phyloP scores from a whole-genome alignment of 768 basidiomycete genomes.

The Serendipita sp. region DNA sequence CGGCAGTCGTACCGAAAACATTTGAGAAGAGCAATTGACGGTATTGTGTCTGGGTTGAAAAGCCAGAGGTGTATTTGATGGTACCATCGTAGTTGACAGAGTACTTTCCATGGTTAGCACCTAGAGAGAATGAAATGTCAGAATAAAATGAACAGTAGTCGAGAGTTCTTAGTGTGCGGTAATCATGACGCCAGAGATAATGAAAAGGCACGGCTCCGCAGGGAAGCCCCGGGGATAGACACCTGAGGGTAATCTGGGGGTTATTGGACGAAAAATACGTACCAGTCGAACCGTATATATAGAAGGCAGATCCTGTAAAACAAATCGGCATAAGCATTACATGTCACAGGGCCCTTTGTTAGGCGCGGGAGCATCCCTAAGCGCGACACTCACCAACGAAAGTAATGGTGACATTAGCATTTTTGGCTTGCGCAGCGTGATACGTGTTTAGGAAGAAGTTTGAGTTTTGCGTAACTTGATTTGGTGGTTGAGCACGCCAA shows the following conservation, averaged over 20 bases:
- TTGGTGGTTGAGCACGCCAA: neutral
- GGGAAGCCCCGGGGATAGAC: too few species aligned
- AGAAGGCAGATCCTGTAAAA: neutral
- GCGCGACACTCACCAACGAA: neutral
- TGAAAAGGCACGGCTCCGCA: too few species aligned
- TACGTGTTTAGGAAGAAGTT: constrained; percentile 1
- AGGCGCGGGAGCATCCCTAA: neutral
- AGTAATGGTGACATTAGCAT: neutral
- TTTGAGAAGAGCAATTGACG: neutral
- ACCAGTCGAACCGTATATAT: neutral
- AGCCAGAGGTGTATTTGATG: constrained; percentile 2
- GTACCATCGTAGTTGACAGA: neutral
- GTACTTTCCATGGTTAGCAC: neutral
- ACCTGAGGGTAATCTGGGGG: too few species aligned
- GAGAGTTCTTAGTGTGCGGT: too few species aligned
- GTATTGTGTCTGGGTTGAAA: neutral
- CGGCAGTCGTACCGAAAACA: neutral
- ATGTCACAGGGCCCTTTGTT: neutral
- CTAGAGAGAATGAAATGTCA: neutral
- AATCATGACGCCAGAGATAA: too few species aligned
- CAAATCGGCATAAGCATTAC: too few species aligned
- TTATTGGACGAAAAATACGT: neutral
- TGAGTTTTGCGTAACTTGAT: neutral
- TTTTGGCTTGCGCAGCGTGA: neutral
- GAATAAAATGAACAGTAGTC: neutral